Evolutionary conservation across 371 early-diverging fungal species (phyloP).

Genomic region (Apophysomyces elegans): DNA sequence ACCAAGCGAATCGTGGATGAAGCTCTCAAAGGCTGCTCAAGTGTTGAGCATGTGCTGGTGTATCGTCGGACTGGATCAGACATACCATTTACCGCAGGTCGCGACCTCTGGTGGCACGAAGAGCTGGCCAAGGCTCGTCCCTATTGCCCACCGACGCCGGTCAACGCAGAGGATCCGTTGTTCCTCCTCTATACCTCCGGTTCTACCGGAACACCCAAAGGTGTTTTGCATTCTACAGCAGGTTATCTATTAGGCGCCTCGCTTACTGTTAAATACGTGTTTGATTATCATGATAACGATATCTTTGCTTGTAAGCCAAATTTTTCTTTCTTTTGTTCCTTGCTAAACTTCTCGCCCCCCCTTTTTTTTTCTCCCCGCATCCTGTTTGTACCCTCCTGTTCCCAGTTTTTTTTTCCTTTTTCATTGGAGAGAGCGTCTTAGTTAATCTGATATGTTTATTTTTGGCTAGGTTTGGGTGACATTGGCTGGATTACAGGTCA

Average conservation of each 20-base stretch:
- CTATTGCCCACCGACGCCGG: slow-evolving; percentile 80
- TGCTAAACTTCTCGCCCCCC: no score
- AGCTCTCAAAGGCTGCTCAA: slow-evolving; percentile 75
- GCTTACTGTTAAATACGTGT: slow-evolving; percentile 87
- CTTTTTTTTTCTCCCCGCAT: no score
- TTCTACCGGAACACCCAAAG: slow-evolving; percentile 95
- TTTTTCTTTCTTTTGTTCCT: neutral
- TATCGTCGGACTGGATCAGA: slow-evolving; percentile 84
- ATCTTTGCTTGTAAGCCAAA: slow-evolving; percentile 72
- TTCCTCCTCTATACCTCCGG: slow-evolving; percentile 98
- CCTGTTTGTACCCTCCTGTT: no score
- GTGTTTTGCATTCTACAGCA: slow-evolving; percentile 90
- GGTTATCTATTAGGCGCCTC: slow-evolving; percentile 94
- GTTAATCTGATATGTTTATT: neutral
- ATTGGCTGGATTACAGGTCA: slow-evolving; percentile 86
- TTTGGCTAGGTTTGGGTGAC: slow-evolving; percentile 57
- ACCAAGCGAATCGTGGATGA: slow-evolving; percentile 93
- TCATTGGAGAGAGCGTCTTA: neutral
- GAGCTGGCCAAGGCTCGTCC: slow-evolving; percentile 74
- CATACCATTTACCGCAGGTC: slow-evolving; percentile 71
- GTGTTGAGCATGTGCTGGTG: slow-evolving; percentile 85
- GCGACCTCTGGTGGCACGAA: slow-evolving; percentile 92
- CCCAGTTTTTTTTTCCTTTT: neutral
- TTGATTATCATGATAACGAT: slow-evolving; percentile 88
- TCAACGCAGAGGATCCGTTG: slow-evolving; percentile 94